phyloP scores from a whole-genome alignment of 1,139 yeast genomes.

The Diutina siamensis region DNA sequence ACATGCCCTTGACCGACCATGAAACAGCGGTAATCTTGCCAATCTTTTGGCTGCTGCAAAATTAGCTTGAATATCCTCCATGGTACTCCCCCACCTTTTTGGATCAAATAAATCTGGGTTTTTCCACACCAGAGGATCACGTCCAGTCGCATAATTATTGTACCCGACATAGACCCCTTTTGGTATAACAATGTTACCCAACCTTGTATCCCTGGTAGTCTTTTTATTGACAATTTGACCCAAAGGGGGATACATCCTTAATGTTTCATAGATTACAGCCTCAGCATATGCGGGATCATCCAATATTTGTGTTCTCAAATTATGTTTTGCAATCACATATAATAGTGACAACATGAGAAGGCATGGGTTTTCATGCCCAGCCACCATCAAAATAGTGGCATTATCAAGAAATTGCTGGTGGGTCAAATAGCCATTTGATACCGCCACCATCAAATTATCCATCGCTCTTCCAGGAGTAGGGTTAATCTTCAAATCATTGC shows the following conservation, averaged over 20 bases:
- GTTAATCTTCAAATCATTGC: constrained; percentile 9
- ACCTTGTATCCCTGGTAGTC: constrained; percentile 23
- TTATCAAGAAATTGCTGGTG: constrained; percentile 43
- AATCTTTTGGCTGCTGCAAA: constrained; percentile 34
- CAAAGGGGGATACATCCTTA: constrained; percentile 46
- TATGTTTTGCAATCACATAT: constrained; percentile 33
- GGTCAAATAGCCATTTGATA: constrained; percentile 23
- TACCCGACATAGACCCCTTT: constrained; percentile 46
- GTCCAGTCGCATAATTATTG: constrained; percentile 44
- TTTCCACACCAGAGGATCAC: constrained; percentile 20
- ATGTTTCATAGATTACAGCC: constrained; percentile 36
- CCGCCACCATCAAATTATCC: constrained; percentile 21
- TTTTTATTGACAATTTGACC: constrained; percentile 41
- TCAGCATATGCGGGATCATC: constrained; percentile 12
- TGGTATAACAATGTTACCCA: constrained; percentile 31
- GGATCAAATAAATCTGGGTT: constrained; percentile 10
- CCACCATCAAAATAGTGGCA: constrained; percentile 44
- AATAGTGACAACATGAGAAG: constrained; percentile 37
- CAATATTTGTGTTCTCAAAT: constrained; percentile 20
- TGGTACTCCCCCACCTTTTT: constrained; percentile 16
- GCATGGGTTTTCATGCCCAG: constrained; percentile 59
- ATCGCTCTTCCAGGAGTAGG: constrained; percentile 7
- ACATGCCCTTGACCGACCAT: constrained; percentile 53
- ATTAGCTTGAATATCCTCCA: constrained; percentile 22
- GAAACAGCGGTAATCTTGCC: constrained; percentile 41